Percentiles rank a stretch among this genome's conserved stretches.
Conservation (phyloP, 495 filamentous ascomycete genomes). For the Penicillium atrosanguineum region DNA sequence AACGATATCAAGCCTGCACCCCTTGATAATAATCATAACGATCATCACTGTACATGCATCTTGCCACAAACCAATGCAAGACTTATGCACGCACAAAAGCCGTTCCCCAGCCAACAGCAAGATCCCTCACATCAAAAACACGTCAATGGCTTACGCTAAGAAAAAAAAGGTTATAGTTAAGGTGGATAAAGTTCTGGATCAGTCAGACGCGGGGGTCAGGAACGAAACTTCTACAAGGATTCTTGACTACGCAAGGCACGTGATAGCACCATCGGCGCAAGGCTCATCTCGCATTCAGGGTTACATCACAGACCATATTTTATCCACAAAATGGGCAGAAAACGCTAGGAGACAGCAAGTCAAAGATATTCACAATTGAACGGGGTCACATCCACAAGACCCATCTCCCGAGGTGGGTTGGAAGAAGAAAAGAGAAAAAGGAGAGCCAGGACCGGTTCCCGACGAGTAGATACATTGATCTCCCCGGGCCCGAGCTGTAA, state of each 20-base stretch:
- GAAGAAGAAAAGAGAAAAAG: not conserved
- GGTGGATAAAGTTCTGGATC: not conserved
- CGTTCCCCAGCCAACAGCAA: not conserved
- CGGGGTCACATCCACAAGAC: slow-evolving; percentile 18
- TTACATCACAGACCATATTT: slow-evolving; percentile 23
- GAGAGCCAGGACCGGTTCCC: slow-evolving; percentile 11
- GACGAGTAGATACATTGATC: slow-evolving; percentile 23
- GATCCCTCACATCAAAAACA: not conserved
- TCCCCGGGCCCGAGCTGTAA: not conserved
- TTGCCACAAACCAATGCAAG: not conserved
- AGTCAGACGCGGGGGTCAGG: not conserved
- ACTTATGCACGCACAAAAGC: not conserved
- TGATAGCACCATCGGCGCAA: slow-evolving; percentile 5
- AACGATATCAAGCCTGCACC: no score
- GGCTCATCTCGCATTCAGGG: slow-evolving; percentile 13
- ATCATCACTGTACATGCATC: no score
- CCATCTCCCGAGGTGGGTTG: slow-evolving; percentile 3
- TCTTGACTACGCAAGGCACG: slow-evolving; percentile 5
- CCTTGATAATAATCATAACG: no score
- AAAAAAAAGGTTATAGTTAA: no score
- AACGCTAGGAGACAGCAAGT: slow-evolving; percentile 22
- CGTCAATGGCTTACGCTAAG: not conserved
- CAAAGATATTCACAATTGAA: slow-evolving; percentile 42
- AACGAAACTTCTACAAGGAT: not conserved
- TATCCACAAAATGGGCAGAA: slow-evolving; percentile 24